Evolutionary conservation across 2,329 filamentous ascomycete species (phyloP).

Genomic region (Fusarium sp.): DNA sequence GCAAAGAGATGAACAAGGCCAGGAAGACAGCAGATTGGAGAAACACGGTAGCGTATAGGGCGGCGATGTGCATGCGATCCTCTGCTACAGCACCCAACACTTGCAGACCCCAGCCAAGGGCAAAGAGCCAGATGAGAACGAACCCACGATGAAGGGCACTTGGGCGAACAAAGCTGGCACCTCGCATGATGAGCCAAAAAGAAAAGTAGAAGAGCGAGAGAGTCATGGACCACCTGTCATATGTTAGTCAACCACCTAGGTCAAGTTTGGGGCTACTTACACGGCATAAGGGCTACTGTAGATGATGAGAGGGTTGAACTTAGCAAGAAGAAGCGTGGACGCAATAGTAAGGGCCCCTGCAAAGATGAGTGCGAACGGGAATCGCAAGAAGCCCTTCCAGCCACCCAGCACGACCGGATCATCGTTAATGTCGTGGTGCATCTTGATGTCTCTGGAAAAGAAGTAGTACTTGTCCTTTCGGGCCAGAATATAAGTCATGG

Average conservation of each 20-base stretch:
- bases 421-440: slow-evolving; percentile 66
- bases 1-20: slow-evolving; percentile 77
- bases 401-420: slow-evolving; percentile 76
- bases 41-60: slow-evolving; percentile 84
- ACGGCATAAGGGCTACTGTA: slow-evolving; percentile 90
- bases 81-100: slow-evolving; percentile 80
- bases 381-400: slow-evolving; percentile 85
- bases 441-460: slow-evolving; percentile 72
- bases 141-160: slow-evolving; percentile 88
- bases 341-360: slow-evolving; percentile 76
- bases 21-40: slow-evolving; percentile 81
- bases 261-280: slow-evolving; percentile 46
- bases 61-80: slow-evolving; percentile 76
- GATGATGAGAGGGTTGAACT: slow-evolving; percentile 89
- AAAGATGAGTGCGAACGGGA: slow-evolving; percentile 78
- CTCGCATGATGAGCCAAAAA: slow-evolving; percentile 84
- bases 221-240: slow-evolving; percentile 80
- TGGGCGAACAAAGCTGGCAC: slow-evolving; percentile 82
- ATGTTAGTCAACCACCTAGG: slow-evolving; percentile 26
- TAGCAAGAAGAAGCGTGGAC: slow-evolving; percentile 78
- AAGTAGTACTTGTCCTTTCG: slow-evolving; percentile 87
- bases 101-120: slow-evolving; percentile 77
- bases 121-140: slow-evolving; percentile 84
- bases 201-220: slow-evolving; percentile 81
- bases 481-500: slow-evolving; percentile 75